phyloP scores from a whole-genome alignment of 2,329 filamentous ascomycete genomes.

The Pyrenophora graminea region DNA sequence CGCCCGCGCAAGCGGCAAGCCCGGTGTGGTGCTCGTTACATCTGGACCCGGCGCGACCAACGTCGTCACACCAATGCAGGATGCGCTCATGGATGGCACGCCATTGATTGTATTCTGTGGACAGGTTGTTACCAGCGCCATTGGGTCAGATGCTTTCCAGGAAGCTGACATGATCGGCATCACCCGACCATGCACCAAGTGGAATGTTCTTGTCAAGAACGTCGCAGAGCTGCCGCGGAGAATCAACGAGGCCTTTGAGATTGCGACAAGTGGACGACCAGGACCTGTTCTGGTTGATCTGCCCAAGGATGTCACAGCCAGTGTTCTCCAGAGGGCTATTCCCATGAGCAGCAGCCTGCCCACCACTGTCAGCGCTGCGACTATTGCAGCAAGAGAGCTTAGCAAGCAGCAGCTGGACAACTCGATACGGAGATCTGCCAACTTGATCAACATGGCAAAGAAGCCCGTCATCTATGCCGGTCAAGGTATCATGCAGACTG shows the following conservation, averaged over 20 bases:
- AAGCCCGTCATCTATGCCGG: conserved; percentile 96
- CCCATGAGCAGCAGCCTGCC: conserved; percentile 76
- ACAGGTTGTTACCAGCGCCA: conserved; percentile 86
- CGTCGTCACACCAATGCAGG: conserved; percentile 93
- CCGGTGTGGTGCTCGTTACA: conserved; percentile 94
- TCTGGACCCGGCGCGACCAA: conserved; percentile 97
- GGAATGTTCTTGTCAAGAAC: conserved; percentile 98
- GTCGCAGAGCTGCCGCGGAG: conserved; percentile 88
- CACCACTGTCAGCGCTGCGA: conserved; percentile 82
- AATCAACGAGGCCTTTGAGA: conserved; percentile 98
- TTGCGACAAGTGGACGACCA: conserved; percentile 89
- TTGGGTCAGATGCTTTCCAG: conserved; percentile 96
- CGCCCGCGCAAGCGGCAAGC: conserved; percentile 88
- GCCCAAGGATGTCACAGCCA: conserved; percentile 93
- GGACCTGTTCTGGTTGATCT: conserved; percentile 94
- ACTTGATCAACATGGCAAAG: conserved; percentile 85
- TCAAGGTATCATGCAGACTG: conserved; percentile 79
- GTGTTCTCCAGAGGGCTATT: conserved; percentile 80
- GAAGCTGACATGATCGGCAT: conserved; percentile 95
- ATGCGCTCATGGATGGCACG: conserved; percentile 92
- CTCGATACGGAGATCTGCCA: conserved; percentile 76
- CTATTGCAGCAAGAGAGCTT: conserved; percentile 75
- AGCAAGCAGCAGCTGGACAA: conserved; percentile 72
- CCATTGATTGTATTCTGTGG: conserved; percentile 95
- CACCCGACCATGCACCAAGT: conserved; percentile 93